Evolutionary conservation across 139 green algal species (phyloP).

Genomic region (Nannochloris sp.): DNA sequence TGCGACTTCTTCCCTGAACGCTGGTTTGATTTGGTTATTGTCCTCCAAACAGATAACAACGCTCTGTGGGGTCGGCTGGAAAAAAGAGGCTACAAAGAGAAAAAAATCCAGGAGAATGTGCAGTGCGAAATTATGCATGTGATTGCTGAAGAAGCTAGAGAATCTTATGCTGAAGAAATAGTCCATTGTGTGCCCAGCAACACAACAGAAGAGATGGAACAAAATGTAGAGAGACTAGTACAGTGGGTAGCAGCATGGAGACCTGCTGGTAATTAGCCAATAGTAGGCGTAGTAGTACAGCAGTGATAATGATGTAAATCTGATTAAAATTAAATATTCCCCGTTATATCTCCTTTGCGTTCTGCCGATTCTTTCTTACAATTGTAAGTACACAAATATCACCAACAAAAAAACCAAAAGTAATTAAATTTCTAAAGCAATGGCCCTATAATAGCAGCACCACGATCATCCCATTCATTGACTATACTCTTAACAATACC

Average conservation of each 20-base stretch:
- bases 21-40: conserved; percentile 95
- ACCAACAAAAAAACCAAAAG: too few relatives aligned
- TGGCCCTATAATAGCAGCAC: neutral
- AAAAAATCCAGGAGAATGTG: conserved; percentile 93
- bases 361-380: too few relatives aligned
- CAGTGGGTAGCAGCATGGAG: conserved; percentile 48
- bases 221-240: conserved; percentile 69
- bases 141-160: conserved; percentile 83
- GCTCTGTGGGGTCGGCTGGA: conserved; percentile 83
- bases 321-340: too few relatives aligned
- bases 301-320: too few relatives aligned
- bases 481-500: conserved; percentile 6
- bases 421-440: too few relatives aligned
- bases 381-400: too few relatives aligned
- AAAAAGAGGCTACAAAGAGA: conserved; percentile 63
- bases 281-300: too few relatives aligned
- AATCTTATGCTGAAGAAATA: conserved; percentile 89
- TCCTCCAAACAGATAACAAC: conserved; percentile 89
- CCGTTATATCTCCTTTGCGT: too few relatives aligned
- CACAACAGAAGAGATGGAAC: conserved; percentile 87
- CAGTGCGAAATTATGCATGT: conserved; percentile 98
- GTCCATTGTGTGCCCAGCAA: conserved; percentile 77
- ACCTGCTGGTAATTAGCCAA: too few relatives aligned
- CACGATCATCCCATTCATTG: conserved; percentile 14
- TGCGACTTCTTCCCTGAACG: conserved; percentile 98